phyloP scores from a whole-genome alignment of 805 yeast species.

The Metschnikowia koreensis region DNA sequence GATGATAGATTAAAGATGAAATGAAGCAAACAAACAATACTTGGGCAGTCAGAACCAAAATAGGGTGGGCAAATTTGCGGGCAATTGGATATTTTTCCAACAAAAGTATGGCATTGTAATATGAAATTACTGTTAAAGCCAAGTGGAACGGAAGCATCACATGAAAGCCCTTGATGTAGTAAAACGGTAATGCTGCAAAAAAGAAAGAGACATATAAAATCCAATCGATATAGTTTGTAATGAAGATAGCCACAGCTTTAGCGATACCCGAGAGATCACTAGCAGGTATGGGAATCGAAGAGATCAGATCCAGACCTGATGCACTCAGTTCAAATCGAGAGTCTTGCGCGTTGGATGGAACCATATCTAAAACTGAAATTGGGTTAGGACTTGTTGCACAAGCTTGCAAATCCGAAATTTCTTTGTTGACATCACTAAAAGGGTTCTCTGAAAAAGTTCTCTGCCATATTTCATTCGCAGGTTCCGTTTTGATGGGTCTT shows the following conservation, averaged over 20 bases:
- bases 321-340: neutral
- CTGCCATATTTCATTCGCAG: neutral
- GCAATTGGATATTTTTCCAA: slow-evolving; percentile 45
- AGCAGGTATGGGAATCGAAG: neutral
- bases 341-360: neutral
- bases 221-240: slow-evolving; percentile 55
- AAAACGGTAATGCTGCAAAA: slow-evolving; percentile 57
- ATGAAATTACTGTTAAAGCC: slow-evolving; percentile 56
- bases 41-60: slow-evolving; percentile 61
- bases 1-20: slow-evolving; percentile 50
- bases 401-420: neutral
- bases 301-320: neutral
- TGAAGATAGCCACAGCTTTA: slow-evolving; percentile 31
- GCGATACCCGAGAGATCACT: slow-evolving; percentile 14
- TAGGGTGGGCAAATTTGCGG: slow-evolving; percentile 65
- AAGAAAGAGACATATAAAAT: slow-evolving; percentile 46
- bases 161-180: slow-evolving; percentile 47
- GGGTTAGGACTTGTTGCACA: neutral
- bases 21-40: slow-evolving; percentile 64
- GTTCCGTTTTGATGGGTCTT: slow-evolving; percentile 4
- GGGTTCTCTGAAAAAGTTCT: neutral
- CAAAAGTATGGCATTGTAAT: slow-evolving; percentile 48
- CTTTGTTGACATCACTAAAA: neutral
- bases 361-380: neutral
- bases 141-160: slow-evolving; percentile 63